Conservation (phyloP, 2,329 filamentous ascomycete genomes). For the Pyrenophora tritici-repentis region DNA sequence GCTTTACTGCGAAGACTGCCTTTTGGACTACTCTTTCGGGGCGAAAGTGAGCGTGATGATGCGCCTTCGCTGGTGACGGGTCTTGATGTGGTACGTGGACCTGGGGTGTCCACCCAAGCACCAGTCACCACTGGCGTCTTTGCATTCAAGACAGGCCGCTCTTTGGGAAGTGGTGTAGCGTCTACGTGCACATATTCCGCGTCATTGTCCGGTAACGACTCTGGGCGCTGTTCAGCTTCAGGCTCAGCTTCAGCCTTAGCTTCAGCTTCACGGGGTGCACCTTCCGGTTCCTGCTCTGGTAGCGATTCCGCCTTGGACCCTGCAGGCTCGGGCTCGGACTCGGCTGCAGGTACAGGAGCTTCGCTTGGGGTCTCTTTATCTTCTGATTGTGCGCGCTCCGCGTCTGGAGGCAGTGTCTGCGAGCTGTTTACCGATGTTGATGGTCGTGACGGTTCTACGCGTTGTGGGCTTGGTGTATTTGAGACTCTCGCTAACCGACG, state of each 20-base stretch:
- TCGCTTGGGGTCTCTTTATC: conserved; percentile 1
- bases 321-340: conserved; percentile 1
- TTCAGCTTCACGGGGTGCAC: conserved; percentile 3
- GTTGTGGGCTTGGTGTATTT: conserved; percentile 54
- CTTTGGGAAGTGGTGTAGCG: conserved; percentile 36
- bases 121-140: conserved; percentile 55
- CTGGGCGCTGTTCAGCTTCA: conserved; percentile 6
- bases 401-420: conserved; percentile 11
- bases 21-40: conserved; percentile 23
- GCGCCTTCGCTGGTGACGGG: conserved; percentile 12
- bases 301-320: neutral
- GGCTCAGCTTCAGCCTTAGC: no score
- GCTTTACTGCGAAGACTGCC: conserved; percentile 20
- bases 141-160: conserved; percentile 28
- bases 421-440: conserved; percentile 26
- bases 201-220: conserved; percentile 1
- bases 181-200: conserved; percentile 21
- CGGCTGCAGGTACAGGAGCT: conserved; percentile 1
- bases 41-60: conserved; percentile 21
- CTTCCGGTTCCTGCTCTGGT: conserved; percentile 11
- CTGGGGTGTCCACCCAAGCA: conserved; percentile 56
- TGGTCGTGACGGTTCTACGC: conserved; percentile 25
- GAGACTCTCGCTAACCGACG: conserved; percentile 53
- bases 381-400: neutral
- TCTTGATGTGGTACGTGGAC: conserved; percentile 29